Evolutionary conservation across 495 filamentous ascomycete genomes (phyloP).

Genomic region (Xylaria flabelliformis): DNA sequence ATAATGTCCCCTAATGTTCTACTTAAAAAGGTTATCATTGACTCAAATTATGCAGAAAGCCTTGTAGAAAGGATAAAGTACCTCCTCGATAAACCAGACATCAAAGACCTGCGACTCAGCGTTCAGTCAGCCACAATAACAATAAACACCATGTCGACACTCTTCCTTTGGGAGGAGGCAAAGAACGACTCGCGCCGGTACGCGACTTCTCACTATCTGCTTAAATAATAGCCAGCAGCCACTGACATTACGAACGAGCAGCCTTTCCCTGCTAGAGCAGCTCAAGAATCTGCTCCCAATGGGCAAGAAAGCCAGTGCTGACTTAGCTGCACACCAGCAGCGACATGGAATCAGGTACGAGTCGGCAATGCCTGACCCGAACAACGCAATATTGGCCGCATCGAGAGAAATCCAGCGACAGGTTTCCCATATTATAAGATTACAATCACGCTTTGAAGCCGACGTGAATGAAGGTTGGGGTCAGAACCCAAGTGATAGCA

Average conservation of each 20-base stretch:
- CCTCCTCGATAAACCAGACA: constrained; percentile 18
- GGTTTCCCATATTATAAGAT: background rate
- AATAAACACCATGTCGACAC: constrained; percentile 13
- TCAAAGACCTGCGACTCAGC: constrained; percentile 16
- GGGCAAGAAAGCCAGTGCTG: background rate
- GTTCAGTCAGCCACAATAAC: constrained; percentile 1
- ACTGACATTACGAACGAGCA: constrained; percentile 1
- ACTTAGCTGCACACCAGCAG: constrained; percentile 7
- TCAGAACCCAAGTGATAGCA: background rate
- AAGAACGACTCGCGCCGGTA: background rate
- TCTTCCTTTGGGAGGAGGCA: constrained; percentile 15
- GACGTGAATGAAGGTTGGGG: background rate
- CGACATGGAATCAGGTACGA: constrained; percentile 1
- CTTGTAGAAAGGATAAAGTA: constrained; percentile 9
- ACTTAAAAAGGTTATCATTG: background rate
- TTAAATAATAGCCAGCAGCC: background rate
- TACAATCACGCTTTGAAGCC: background rate
- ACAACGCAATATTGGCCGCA: constrained; percentile 6
- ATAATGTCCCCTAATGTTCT: background rate
- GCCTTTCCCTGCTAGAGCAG: background rate
- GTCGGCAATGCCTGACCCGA: background rate
- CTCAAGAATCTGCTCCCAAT: constrained; percentile 8
- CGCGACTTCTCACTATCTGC: background rate
- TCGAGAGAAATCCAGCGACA: constrained; percentile 9
- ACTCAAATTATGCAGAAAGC: background rate